A percentile compares a stretch with the other conserved stretches of the same genome.
phyloP scores from a whole-genome alignment of 2,329 filamentous ascomycete genomes.

The Calonectria naviculata region DNA sequence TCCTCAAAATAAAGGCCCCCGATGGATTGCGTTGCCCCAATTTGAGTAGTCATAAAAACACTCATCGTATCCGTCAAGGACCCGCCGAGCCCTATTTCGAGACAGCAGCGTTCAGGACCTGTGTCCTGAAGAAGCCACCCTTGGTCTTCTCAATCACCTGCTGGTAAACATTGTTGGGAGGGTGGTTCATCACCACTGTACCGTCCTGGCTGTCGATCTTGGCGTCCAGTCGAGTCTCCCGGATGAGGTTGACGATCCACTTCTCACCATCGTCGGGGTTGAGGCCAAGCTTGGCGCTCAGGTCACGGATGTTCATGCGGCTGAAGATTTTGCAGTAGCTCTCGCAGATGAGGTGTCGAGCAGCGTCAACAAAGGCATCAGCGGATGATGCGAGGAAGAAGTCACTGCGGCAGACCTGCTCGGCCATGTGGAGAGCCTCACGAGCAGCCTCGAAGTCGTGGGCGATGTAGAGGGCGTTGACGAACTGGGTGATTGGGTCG shows the following conservation, averaged over 20 bases:
- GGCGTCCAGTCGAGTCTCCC: conserved; percentile 95
- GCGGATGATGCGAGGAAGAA: conserved; percentile 92
- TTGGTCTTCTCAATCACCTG: conserved; percentile 99
- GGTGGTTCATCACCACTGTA: conserved; percentile 99
- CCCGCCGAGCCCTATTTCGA: conserved; percentile 56
- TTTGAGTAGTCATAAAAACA: conserved; percentile 37
- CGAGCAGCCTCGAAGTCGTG: conserved; percentile 89
- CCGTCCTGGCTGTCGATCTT: conserved; percentile 99
- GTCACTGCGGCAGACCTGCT: conserved; percentile 90
- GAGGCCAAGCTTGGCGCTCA: conserved; percentile 90
- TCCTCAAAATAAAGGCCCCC: conserved; percentile 15
- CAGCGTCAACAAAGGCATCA: conserved; percentile 92
- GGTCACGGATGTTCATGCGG: conserved; percentile 96
- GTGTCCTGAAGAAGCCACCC: conserved; percentile 98
- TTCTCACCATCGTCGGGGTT: conserved; percentile 98
- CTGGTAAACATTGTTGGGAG: conserved; percentile 97
- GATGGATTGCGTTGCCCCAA: conserved; percentile 34
- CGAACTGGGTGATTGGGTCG: conserved; percentile 95
- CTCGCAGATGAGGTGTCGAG: conserved; percentile 96
- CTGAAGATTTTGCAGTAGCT: conserved; percentile 99
- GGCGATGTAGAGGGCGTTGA: conserved; percentile 94
- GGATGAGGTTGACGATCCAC: conserved; percentile 99
- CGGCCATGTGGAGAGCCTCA: conserved; percentile 88
- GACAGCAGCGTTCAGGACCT: conserved; percentile 83
- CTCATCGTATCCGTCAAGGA: conserved; percentile 22